Evolutionary conservation across 202 grass and related monocot species (phyloP).

Genomic region (Elaeis oleifera): DNA sequence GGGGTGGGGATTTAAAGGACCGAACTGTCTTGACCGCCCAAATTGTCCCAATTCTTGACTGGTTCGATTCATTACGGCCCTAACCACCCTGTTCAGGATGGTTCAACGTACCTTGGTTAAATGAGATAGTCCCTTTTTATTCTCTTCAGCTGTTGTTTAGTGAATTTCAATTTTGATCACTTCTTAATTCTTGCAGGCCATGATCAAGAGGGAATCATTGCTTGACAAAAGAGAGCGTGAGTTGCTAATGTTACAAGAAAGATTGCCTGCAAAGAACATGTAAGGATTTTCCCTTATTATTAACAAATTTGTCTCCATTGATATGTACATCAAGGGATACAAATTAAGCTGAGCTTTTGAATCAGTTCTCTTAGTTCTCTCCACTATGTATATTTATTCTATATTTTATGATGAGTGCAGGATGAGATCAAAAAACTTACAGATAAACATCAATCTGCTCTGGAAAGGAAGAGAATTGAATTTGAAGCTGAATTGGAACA

Average conservation of each 20-base stretch:
- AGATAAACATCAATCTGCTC: conserved; percentile 42
- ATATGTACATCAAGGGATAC: too few relatives aligned
- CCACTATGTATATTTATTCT: conserved; percentile 5
- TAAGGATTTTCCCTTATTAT: conserved; percentile 27
- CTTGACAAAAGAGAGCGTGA: conserved; percentile 75
- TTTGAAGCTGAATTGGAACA: conserved; percentile 63
- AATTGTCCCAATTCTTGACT: too few relatives aligned
- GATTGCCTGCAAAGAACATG: conserved; percentile 69
- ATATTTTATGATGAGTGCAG: conserved; percentile 20
- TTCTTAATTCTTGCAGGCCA: conserved; percentile 38
- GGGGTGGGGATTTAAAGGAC: too few relatives aligned
- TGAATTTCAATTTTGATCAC: background rate
- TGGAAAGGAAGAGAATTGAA: conserved; percentile 48
- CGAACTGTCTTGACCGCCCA: too few relatives aligned
- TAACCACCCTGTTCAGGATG: too few relatives aligned
- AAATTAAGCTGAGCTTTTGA: background rate
- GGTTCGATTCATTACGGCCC: too few relatives aligned
- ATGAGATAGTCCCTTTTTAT: too few relatives aligned
- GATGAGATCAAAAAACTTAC: conserved; percentile 63
- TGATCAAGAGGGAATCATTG: conserved; percentile 54
- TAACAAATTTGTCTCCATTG: background rate
- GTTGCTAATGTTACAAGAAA: conserved; percentile 82
- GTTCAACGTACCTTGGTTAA: too few relatives aligned
- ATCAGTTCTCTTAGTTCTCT: conserved; percentile 20
- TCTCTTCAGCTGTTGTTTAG: background rate